Percentiles rank a stretch among this genome's conserved stretches.
Evolutionary conservation across 371 early-diverging fungal species (phyloP).

Genomic region (Dinochytrium kinnereticum): DNA sequence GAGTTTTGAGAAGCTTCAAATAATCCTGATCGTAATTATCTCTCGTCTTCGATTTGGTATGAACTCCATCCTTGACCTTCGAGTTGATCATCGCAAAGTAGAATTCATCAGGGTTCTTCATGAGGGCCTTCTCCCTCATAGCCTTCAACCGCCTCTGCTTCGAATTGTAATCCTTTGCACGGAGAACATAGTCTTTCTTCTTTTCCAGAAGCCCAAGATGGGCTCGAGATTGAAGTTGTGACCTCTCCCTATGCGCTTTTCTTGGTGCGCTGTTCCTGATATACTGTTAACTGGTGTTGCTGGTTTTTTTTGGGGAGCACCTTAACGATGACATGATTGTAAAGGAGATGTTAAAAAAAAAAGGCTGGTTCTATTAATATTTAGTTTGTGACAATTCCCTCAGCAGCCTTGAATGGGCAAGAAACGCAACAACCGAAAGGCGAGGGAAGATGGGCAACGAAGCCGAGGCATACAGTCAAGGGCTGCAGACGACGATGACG

Average conservation of each 20-base stretch:
- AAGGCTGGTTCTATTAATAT: background rate
- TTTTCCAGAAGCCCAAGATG: conserved; percentile 89
- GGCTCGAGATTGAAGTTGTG: conserved; percentile 75
- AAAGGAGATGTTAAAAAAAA: background rate
- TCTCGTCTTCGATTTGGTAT: conserved; percentile 65
- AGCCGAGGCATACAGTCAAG: too few species aligned
- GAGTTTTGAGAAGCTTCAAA: conserved; percentile 85
- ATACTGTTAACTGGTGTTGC: background rate
- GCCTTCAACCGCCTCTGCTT: conserved; percentile 85
- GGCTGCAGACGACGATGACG: conserved; percentile 21
- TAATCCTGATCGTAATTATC: conserved; percentile 76
- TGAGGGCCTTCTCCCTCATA: conserved; percentile 83
- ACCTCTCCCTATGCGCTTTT: conserved; percentile 91
- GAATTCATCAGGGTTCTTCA: conserved; percentile 96
- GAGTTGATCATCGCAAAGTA: conserved; percentile 94
- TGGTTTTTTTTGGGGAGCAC: too few species aligned
- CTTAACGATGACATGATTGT: conserved; percentile 3
- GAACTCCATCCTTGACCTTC: conserved; percentile 78
- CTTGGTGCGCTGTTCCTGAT: conserved; percentile 81
- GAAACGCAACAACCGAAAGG: background rate
- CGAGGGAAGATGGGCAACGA: background rate
- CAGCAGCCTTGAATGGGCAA: background rate
- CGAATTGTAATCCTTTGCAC: conserved; percentile 87
- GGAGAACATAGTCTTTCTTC: conserved; percentile 95
- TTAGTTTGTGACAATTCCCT: background rate